Percentiles rank a stretch among this genome's conserved stretches.
Evolutionary conservation across 352 stramenopile species (phyloP).

Genomic region (Globisporangium cylindrosporum): DNA sequence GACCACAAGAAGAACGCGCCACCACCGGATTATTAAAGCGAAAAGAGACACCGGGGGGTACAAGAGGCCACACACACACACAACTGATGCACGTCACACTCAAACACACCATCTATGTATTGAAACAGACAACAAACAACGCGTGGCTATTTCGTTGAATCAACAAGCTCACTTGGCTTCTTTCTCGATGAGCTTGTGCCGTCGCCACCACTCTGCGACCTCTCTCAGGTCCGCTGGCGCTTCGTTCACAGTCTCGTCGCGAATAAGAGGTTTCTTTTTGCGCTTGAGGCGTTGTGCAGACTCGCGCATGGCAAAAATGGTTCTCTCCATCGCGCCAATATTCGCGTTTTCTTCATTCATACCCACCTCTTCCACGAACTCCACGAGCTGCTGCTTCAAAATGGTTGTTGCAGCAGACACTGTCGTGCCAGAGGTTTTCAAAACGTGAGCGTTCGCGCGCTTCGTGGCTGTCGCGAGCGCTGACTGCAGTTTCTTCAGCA

Average conservation of each 20-base stretch:
- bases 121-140: not conserved
- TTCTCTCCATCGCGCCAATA: not conserved
- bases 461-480: constrained; percentile 23
- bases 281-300: constrained; percentile 15
- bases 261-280: constrained; percentile 11
- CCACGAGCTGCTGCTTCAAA: constrained; percentile 26
- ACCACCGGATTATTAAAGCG: constrained; percentile 49
- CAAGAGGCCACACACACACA: too few species aligned
- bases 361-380: constrained; percentile 32
- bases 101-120: not conserved
- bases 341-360: not conserved
- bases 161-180: not conserved
- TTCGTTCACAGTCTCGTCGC: not conserved
- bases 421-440: constrained; percentile 8
- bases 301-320: constrained; percentile 5
- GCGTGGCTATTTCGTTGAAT: not conserved
- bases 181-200: not conserved
- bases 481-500: constrained; percentile 27
- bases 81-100: too few species aligned
- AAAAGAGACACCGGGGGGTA: not conserved
- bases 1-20: constrained; percentile 36
- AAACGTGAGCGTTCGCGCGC: not conserved
- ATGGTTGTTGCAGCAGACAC: constrained; percentile 1
- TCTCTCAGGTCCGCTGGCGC: constrained; percentile 26
- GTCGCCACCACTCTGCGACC: constrained; percentile 61